Evolutionary conservation across 306 rosid genomes (phyloP).

Genomic region (Hippophae gyantsensis): DNA sequence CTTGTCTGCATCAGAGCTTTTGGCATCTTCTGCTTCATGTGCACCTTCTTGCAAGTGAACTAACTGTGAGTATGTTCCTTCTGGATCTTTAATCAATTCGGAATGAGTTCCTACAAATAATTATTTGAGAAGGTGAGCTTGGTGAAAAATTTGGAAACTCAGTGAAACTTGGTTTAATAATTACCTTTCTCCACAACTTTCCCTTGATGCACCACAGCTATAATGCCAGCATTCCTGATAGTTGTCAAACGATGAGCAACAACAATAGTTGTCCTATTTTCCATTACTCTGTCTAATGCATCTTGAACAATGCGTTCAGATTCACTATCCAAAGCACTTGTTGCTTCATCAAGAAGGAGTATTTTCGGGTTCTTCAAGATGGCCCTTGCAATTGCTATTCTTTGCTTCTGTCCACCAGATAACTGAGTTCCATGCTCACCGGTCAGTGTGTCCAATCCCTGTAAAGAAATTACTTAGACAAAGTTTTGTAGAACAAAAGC

Average conservation of each 20-base stretch:
- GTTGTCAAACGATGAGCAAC: slow-evolving; percentile 85
- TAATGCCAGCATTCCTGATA: slow-evolving; percentile 55
- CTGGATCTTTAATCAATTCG: slow-evolving; percentile 39
- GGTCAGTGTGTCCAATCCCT: slow-evolving; percentile 71
- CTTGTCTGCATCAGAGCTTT: slow-evolving; percentile 17
- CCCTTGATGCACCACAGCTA: slow-evolving; percentile 72
- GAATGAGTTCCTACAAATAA: slow-evolving; percentile 42
- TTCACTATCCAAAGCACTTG: slow-evolving; percentile 73
- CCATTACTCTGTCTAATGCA: slow-evolving; percentile 50
- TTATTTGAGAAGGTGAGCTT: neutral
- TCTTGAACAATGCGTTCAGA: slow-evolving; percentile 82
- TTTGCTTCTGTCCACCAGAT: slow-evolving; percentile 89
- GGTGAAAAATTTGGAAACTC: neutral
- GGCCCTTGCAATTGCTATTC: slow-evolving; percentile 86
- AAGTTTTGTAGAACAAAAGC: neutral
- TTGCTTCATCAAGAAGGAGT: slow-evolving; percentile 83
- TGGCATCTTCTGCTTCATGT: slow-evolving; percentile 13
- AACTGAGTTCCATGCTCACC: slow-evolving; percentile 77
- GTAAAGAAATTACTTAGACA: slow-evolving; percentile 3
- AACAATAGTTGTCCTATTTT: slow-evolving; percentile 56
- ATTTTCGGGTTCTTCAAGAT: slow-evolving; percentile 72
- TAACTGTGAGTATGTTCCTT: slow-evolving; percentile 74
- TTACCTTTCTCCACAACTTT: slow-evolving; percentile 65
- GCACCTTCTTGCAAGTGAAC: slow-evolving; percentile 53
- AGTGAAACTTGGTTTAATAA: neutral